A percentile compares a stretch with the other conserved stretches of the same genome.
Evolutionary conservation across 2,329 filamentous ascomycete genomes (phyloP).

Genomic region (Seiridium cupressi): DNA sequence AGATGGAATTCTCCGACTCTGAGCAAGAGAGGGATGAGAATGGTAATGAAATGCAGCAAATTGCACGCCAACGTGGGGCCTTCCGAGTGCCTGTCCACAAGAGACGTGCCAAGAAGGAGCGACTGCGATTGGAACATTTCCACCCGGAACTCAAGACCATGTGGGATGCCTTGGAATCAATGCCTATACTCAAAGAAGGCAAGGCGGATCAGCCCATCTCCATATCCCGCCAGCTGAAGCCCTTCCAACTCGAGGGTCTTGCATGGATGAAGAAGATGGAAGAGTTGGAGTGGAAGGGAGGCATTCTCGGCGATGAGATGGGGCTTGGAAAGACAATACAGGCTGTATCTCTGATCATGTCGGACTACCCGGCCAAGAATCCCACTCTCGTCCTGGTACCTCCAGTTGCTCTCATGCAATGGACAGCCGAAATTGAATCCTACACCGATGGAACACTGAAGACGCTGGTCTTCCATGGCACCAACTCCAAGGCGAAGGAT

Average conservation of each 20-base stretch:
- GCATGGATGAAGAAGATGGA: slow-evolving; percentile 96
- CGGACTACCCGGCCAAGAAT: slow-evolving; percentile 80
- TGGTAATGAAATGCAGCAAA: slow-evolving; percentile 2
- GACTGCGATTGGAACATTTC: slow-evolving; percentile 66
- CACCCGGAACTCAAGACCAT: slow-evolving; percentile 81
- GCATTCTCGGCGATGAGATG: slow-evolving; percentile 95
- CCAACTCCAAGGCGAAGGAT: slow-evolving; percentile 78
- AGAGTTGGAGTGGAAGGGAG: slow-evolving; percentile 79
- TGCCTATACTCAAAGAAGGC: slow-evolving; percentile 62
- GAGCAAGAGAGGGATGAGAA: slow-evolving; percentile 11
- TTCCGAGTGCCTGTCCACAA: neutral
- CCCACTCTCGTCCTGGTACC: slow-evolving; percentile 88
- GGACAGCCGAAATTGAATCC: slow-evolving; percentile 76
- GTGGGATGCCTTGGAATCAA: slow-evolving; percentile 75
- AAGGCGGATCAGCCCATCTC: slow-evolving; percentile 69
- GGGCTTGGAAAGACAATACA: slow-evolving; percentile 98
- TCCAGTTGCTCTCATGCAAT: slow-evolving; percentile 93
- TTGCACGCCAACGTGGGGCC: slow-evolving; percentile 2
- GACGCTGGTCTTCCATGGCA: slow-evolving; percentile 86
- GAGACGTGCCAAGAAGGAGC: slow-evolving; percentile 41
- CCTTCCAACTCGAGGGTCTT: slow-evolving; percentile 90
- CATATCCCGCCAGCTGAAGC: slow-evolving; percentile 83
- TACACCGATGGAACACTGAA: slow-evolving; percentile 88
- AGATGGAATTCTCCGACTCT: neutral
- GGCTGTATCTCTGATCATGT: slow-evolving; percentile 97